Evolutionary conservation across 164 flowering plant genomes (phyloP), one percentile per base, ranked within the genome.

Genomic region (Umbilicus rupestris): DNA sequence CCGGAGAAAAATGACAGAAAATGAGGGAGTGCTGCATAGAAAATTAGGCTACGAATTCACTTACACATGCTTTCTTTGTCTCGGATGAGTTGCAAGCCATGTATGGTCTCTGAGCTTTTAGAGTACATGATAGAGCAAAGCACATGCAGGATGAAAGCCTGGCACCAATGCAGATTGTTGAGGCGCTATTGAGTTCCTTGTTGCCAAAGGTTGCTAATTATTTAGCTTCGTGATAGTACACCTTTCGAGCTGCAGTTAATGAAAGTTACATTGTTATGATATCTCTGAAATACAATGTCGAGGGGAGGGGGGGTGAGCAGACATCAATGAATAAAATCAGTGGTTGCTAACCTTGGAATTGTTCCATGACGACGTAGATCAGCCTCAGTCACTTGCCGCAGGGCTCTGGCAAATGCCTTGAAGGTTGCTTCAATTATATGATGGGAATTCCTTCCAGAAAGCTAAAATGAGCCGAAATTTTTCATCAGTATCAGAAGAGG

Each of bases 391-490:
- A 97, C 99, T 74, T 95, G 97, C 59, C 97, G 83, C 73, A 95
- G 97, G 76, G 97, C 96, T 76, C 97, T 89, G n/a, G 99, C 96
- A 81, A 95, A 95, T 65, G 97, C 99, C 78, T 95, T 95, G 77
- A 92, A 95, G 39, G 97, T 90, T 70, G 99, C 99, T 80, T 95
- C 99, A 70, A 95, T 86, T 26, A 95, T 95, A 71, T 95, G 99
- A 70, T 95, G 99, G 66, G 99, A 95, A 73, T 92, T 95, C 74
- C 74, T 88, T 68, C 99, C 99, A 70, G 94, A 91, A 79, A 92
- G 97, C 99, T 95, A 82, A 50, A n/a, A 14, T 7, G 66, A 66
- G 15, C 29, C 16, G 68, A 35, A 45, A 58, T n/a, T 8, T 6
- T n/a, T n/a, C n/a, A n/a, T n/a, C n/a, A 37, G 9, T 19, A 31